Evolutionary conservation across 495 filamentous ascomycete genomes (phyloP), one percentile per base, ranked within the genome.

Genomic region (Podospora sp.): DNA sequence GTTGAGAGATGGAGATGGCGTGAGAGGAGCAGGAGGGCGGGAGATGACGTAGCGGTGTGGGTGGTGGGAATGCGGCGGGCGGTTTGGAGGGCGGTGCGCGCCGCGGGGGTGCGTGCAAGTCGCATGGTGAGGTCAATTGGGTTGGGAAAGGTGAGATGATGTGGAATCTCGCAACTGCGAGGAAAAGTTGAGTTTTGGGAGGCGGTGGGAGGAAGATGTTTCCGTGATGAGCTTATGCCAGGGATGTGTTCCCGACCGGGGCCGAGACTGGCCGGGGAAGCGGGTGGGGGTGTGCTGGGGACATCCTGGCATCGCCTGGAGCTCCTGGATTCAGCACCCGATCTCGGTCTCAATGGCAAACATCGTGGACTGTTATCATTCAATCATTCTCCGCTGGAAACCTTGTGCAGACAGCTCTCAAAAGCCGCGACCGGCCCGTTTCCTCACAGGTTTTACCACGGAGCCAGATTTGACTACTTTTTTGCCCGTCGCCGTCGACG

Each of bases 361-460:
- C 2, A 21, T 26, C 27, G n/a, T 33, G 26, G 9, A 21, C 49
- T 18, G 33, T 25, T 12, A 27, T 1, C 27, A 29, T 53, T 21
- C 40, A 29, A 20, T 24, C 27, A n/a, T n/a, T n/a, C n/a, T n/a
- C n/a, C 18, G 33, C 55, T 20, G 35, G 52, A 25, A 8, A 4
- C 4, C 8, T 33, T 33, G 8, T 33, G 29, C 29, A 33, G 8
- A 8, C 29, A 33, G 29, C 3, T 63, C 72, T 63, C 72, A 75
- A 51, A 77, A 77, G 1, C 74, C 74, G 59, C 72, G 61, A 24
- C 75, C 73, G 21, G 73, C 67, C 5, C 73, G 68, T 70, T 87
- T 86, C 18, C 81, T 79, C 0, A 87, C 76, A 0, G 89, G 89
- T 74, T 87, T 90, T 73, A 87, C 89, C 16, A 92, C 89, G 40